A percentile compares a stretch with the other conserved stretches of the same genome.
phyloP scores from a whole-genome alignment of 129 eudicot genomes.

The Lactuca saligna region DNA sequence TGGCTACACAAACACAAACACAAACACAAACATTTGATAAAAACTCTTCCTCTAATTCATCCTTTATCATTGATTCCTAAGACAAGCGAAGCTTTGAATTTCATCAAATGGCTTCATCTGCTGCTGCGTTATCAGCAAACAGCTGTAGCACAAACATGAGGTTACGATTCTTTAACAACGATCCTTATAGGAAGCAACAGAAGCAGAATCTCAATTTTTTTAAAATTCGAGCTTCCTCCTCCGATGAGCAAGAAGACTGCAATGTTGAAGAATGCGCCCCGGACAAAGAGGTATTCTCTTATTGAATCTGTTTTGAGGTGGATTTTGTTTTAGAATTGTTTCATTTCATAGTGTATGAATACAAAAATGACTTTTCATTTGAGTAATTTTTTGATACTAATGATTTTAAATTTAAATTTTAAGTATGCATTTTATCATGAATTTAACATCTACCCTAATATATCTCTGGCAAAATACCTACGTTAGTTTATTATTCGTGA shows the following conservation, averaged over 20 bases:
- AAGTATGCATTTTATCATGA: too few species aligned
- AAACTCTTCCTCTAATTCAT: neutral
- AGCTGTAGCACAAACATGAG: slow-evolving; percentile 42
- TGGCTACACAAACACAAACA: neutral
- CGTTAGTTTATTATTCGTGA: too few species aligned
- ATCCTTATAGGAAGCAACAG: slow-evolving; percentile 26
- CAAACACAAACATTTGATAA: neutral
- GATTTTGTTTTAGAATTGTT: neutral
- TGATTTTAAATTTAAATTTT: neutral
- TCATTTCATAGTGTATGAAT: neutral
- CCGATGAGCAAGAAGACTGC: slow-evolving; percentile 63
- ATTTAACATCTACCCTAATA: neutral
- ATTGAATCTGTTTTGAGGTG: neutral
- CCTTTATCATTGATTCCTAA: neutral
- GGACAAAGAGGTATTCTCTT: slow-evolving; percentile 76
- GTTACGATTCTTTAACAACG: slow-evolving; percentile 37
- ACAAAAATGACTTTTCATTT: neutral
- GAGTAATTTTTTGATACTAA: neutral
- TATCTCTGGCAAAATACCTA: neutral
- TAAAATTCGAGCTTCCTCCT: slow-evolving; percentile 61
- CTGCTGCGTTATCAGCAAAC: slow-evolving; percentile 49
- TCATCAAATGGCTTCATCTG: slow-evolving; percentile 46
- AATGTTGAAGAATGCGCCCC: slow-evolving; percentile 98
- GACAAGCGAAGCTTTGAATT: neutral
- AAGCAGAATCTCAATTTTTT: slow-evolving; percentile 30